phyloP scores from a whole-genome alignment of 2,329 filamentous ascomycete genomes.

The Boeremia lycopersici region DNA sequence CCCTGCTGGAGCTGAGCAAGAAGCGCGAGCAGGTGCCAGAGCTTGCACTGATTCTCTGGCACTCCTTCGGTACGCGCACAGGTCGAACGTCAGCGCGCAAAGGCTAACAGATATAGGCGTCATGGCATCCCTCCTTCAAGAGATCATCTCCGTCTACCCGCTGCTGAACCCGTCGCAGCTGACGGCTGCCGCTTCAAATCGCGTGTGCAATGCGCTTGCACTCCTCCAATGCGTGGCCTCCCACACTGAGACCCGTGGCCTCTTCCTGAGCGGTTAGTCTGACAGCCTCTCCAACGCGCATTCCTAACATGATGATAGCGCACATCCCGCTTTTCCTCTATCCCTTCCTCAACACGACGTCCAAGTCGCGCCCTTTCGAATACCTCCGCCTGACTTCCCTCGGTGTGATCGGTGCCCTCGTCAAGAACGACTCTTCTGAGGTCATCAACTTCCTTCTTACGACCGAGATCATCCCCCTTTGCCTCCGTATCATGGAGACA shows the following conservation, averaged over 20 bases:
- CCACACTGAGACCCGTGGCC: slow-evolving; percentile 91
- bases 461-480: slow-evolving; percentile 97
- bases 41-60: slow-evolving; percentile 94
- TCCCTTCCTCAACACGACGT: slow-evolving; percentile 97
- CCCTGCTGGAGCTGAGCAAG: slow-evolving; percentile 94
- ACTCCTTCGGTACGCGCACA: slow-evolving; percentile 83
- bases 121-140: slow-evolving; percentile 96
- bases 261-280: slow-evolving; percentile 83
- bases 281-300: neutral
- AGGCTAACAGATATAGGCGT: slow-evolving; percentile 67
- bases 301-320: slow-evolving; percentile 59
- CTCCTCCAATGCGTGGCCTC: slow-evolving; percentile 96
- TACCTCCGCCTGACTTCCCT: slow-evolving; percentile 95
- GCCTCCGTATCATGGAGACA: slow-evolving; percentile 98
- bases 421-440: slow-evolving; percentile 98
- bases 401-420: slow-evolving; percentile 93
- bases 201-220: slow-evolving; percentile 95
- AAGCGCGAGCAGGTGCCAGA: slow-evolving; percentile 98
- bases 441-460: slow-evolving; percentile 99
- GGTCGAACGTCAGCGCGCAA: slow-evolving; percentile 58
- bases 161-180: slow-evolving; percentile 95
- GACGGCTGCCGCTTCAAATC: slow-evolving; percentile 94
- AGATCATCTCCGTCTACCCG: slow-evolving; percentile 98
- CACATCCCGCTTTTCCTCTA: slow-evolving; percentile 98
- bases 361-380: slow-evolving; percentile 96